Percentiles rank a stretch among this genome's conserved stretches.
Evolutionary conservation across 2,329 filamentous ascomycete genomes (phyloP).

Genomic region (Pyrenophora tritici-repentis): DNA sequence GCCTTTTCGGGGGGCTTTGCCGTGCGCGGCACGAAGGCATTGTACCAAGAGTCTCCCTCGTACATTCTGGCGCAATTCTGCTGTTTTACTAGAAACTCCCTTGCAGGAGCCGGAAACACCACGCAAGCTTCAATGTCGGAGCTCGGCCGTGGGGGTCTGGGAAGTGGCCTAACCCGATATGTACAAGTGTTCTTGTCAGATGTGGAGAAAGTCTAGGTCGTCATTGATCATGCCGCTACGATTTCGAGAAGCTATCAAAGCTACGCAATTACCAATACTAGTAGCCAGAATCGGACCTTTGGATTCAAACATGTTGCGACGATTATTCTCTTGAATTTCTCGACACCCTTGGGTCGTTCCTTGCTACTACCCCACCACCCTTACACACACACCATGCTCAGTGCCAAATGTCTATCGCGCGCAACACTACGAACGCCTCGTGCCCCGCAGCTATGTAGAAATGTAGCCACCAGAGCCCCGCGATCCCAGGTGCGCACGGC

Average conservation of each 20-base stretch:
- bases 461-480: conserved; percentile 26
- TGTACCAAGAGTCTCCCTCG: conserved; percentile 80
- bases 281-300: conserved; percentile 9
- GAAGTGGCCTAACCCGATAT: neutral
- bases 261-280: conserved; percentile 17
- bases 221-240: conserved; percentile 15
- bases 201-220: conserved; percentile 17
- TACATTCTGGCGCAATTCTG: conserved; percentile 61
- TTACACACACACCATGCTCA: conserved; percentile 36
- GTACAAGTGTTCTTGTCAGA: neutral
- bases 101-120: conserved; percentile 5
- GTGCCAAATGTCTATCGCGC: conserved; percentile 37
- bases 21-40: conserved; percentile 67
- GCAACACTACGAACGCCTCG: conserved; percentile 32
- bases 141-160: conserved; percentile 10
- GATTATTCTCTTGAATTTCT: conserved; percentile 20
- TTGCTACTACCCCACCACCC: neutral
- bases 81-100: neutral
- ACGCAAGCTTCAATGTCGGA: conserved; percentile 13
- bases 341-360: conserved; percentile 3
- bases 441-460: conserved; percentile 33
- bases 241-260: conserved; percentile 16
- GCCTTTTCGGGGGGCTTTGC: conserved; percentile 44
- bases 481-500: conserved; percentile 31
- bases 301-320: conserved; percentile 10